Percentiles rank a stretch among this genome's conserved stretches.
phyloP scores from a whole-genome alignment of 192 early-diverging fungal genomes.

The Piromyces finnis region DNA sequence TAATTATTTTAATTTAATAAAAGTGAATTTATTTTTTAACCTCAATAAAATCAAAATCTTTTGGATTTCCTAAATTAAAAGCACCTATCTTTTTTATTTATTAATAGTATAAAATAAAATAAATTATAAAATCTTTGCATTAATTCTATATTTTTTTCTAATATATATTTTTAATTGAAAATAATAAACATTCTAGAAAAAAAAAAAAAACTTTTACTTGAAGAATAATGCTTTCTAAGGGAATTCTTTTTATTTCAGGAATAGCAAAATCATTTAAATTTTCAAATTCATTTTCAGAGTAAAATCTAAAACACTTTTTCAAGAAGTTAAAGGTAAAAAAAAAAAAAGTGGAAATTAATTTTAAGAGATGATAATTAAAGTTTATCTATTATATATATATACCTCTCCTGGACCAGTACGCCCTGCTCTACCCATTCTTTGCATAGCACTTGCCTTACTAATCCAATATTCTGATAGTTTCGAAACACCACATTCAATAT shows the following conservation, averaged over 20 bases:
- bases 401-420: slow-evolving; percentile 30
- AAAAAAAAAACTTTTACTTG: slow-evolving; percentile 30
- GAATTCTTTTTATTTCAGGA: slow-evolving; percentile 43
- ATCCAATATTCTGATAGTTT: slow-evolving; percentile 52
- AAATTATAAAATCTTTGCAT: no score
- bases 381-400: no score
- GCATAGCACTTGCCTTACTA: slow-evolving; percentile 38
- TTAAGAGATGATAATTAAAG: no score
- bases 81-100: slow-evolving; percentile 1
- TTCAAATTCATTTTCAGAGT: slow-evolving; percentile 34
- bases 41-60: slow-evolving; percentile 43
- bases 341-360: no score
- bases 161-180: no score
- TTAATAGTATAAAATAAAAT: no score
- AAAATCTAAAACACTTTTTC: slow-evolving; percentile 45
- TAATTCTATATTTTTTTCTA: no score
- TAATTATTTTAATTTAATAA: slow-evolving; percentile 7
- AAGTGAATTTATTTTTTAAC: neutral
- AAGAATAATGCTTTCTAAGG: slow-evolving; percentile 35
- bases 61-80: slow-evolving; percentile 36
- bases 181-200: no score
- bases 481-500: slow-evolving; percentile 22
- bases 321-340: no score
- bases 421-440: slow-evolving; percentile 43
- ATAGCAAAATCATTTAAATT: slow-evolving; percentile 43